A percentile compares a stretch with the other conserved stretches of the same genome.
Evolutionary conservation across 306 rosid genomes (phyloP).

Genomic region (Cicer bijugum): DNA sequence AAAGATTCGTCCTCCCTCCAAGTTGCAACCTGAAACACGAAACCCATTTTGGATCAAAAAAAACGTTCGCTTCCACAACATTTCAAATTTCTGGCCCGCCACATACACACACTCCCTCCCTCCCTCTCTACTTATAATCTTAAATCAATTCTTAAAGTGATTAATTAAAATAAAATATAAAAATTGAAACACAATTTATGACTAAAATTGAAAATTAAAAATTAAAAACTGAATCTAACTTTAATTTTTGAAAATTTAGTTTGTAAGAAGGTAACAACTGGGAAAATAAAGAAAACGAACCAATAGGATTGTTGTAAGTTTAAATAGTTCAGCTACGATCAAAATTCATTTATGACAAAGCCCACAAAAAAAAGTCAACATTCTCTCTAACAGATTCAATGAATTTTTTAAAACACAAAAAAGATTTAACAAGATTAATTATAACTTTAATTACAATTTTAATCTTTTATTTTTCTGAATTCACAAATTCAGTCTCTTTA

Average conservation of each 20-base stretch:
- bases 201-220: too few species aligned
- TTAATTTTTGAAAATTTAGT: too few species aligned
- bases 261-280: too few species aligned
- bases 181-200: too few species aligned
- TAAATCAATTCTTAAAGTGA: constrained; percentile 26
- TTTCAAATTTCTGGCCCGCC: constrained; percentile 62
- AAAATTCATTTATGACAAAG: constrained; percentile 10
- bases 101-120: not conserved
- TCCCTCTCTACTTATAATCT: not conserved
- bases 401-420: constrained; percentile 39
- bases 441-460: too few species aligned
- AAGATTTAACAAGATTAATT: constrained; percentile 54
- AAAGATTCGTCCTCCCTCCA: not conserved
- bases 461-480: too few species aligned
- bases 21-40: constrained; percentile 25
- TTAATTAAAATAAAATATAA: too few species aligned
- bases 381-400: constrained; percentile 41
- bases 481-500: too few species aligned
- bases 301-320: not conserved
- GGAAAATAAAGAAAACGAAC: too few species aligned
- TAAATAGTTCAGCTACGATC: not conserved
- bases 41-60: constrained; percentile 11
- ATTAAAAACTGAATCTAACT: too few species aligned
- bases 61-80: constrained; percentile 23
- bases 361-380: constrained; percentile 28